phyloP scores from a whole-genome alignment of 2,329 filamentous ascomycete species.

The Chlorencoelia australis region DNA sequence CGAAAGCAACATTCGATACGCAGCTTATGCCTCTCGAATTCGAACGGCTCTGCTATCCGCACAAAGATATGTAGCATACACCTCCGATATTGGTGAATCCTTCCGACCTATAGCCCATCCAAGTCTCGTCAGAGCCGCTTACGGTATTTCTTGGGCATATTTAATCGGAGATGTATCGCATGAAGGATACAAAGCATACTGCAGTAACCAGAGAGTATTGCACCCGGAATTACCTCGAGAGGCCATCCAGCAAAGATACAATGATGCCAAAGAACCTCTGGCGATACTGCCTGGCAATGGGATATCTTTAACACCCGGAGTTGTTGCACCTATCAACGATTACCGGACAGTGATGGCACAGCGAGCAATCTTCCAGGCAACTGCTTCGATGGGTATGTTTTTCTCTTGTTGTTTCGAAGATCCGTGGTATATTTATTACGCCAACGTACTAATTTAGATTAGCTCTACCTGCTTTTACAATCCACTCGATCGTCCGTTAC shows the following conservation, averaged over 20 bases:
- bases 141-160: constrained; percentile 88
- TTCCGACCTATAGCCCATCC: constrained; percentile 91
- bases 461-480: constrained; percentile 21
- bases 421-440: too few relatives aligned
- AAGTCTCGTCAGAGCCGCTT: constrained; percentile 68
- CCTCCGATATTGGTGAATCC: constrained; percentile 89
- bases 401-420: constrained; percentile 41
- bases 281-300: constrained; percentile 9
- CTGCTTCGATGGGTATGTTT: constrained; percentile 91
- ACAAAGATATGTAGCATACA: constrained; percentile 95
- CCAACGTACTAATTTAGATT: not conserved
- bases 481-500: constrained; percentile 69
- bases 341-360: constrained; percentile 87
- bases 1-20: constrained; percentile 79
- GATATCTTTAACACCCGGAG: constrained; percentile 27
- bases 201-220: constrained; percentile 67
- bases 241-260: constrained; percentile 22
- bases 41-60: constrained; percentile 82
- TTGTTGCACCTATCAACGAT: constrained; percentile 70
- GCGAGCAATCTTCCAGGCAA: constrained; percentile 76
- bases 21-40: constrained; percentile 77
- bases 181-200: constrained; percentile 92
- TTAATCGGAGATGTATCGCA: constrained; percentile 81
- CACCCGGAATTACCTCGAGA: constrained; percentile 50
- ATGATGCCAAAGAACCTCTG: constrained; percentile 23